Evolutionary conservation across 345 rosid species (phyloP).

Genomic region (sweet orange (Citrus sinensis)): DVS_A1.0 CM039165.1:37722501-37723000

Average conservation of each 20-base stretch:
- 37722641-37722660: slow-evolving; percentile 61
- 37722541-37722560: slow-evolving; percentile 52
- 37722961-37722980: slow-evolving; percentile 61
- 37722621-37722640: slow-evolving; percentile 60
- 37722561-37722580: slow-evolving; percentile 61
- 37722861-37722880: slow-evolving; percentile 69
- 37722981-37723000: slow-evolving; percentile 49
- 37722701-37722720: slow-evolving; percentile 59
- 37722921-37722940: slow-evolving; percentile 64
- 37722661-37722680: slow-evolving; percentile 70
- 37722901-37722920: slow-evolving; percentile 50
- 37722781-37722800: slow-evolving; percentile 57
- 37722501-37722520: slow-evolving; percentile 61
- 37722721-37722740: slow-evolving; percentile 73
- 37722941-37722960: slow-evolving; percentile 58
- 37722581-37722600: slow-evolving; percentile 64
- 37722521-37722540: slow-evolving; percentile 59
- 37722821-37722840: slow-evolving; percentile 60
- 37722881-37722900: slow-evolving; percentile 58
- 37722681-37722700: slow-evolving; percentile 56
- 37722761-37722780: slow-evolving; percentile 53
- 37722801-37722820: slow-evolving; percentile 63
- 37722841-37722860: slow-evolving; percentile 67
- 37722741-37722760: slow-evolving; percentile 44
- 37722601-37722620: slow-evolving; percentile 52